These are phyloP conservation scores for thale cress (Arabidopsis thaliana) DNA, from an alignment of 345 rosid species.

Conservation along the genomic window TAIR10.1 NC_003070.9:1240001-1240500, in stretches of 20 bases:
- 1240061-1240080: neutral
- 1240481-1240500: conserved; percentile 29
- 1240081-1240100: conserved; percentile 26
- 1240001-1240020: conserved; percentile 18
- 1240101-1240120: neutral
- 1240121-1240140: conserved; percentile 35
- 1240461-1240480: conserved; percentile 16
- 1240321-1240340: conserved; percentile 34
- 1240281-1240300: neutral
- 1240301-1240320: conserved; percentile 41
- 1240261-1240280: neutral
- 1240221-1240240: conserved; percentile 39
- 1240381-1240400: conserved; percentile 24
- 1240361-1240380: conserved; percentile 41
- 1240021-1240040: conserved; percentile 20
- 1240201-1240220: conserved; percentile 32
- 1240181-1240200: conserved; percentile 16
- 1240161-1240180: conserved; percentile 44
- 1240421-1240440: conserved; percentile 22
- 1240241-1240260: conserved; percentile 46
- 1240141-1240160: conserved; percentile 18
- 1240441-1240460: conserved; percentile 35
- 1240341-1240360: conserved; percentile 48
- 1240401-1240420: neutral
- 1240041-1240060: conserved; percentile 14